These are phyloP conservation scores for Quaeritorhiza haematococci DNA, from an alignment of 371 early-diverging fungal genomes.

Conservation along the genomic window DNA sequence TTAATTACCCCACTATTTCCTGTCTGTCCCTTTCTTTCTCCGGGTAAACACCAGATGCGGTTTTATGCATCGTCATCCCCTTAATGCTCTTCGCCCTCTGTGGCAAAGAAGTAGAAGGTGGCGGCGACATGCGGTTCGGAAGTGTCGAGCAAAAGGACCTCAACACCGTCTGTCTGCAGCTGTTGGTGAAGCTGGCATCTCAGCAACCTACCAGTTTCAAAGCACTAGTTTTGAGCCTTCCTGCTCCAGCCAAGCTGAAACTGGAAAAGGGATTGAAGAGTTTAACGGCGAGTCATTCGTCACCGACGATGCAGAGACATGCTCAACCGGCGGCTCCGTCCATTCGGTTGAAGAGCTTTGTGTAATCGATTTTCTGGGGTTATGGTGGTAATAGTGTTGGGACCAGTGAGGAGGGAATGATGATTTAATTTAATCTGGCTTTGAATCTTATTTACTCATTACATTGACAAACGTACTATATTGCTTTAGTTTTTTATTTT, in stretches of 20 bases:
- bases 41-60: background rate
- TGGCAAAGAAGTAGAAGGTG: no score
- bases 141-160: conserved; percentile 2
- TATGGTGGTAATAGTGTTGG: no score
- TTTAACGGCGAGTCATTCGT: conserved; percentile 6
- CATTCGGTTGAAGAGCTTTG: conserved; percentile 26
- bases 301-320: background rate
- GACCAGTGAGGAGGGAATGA: no score
- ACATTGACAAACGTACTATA: no score
- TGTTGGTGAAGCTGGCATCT: conserved; percentile 28
- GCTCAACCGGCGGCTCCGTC: conserved; percentile 10
- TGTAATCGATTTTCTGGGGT: no score
- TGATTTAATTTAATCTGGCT: no score
- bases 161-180: background rate
- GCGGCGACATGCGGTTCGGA: no score
- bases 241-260: conserved; percentile 2
- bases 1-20: background rate
- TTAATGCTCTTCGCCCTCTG: conserved; percentile 1
- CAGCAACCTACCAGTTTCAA: conserved; percentile 23
- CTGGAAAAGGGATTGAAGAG: conserved; percentile 26
- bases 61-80: background rate
- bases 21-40: conserved; percentile 3
- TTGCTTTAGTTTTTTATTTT: no score
- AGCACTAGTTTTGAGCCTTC: conserved; percentile 15
- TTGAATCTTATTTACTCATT: no score